A percentile compares a stretch with the other conserved stretches of the same genome.
Evolutionary conservation across 441 rosid genomes (phyloP).

Genomic region (Manihot esculenta): DNA sequence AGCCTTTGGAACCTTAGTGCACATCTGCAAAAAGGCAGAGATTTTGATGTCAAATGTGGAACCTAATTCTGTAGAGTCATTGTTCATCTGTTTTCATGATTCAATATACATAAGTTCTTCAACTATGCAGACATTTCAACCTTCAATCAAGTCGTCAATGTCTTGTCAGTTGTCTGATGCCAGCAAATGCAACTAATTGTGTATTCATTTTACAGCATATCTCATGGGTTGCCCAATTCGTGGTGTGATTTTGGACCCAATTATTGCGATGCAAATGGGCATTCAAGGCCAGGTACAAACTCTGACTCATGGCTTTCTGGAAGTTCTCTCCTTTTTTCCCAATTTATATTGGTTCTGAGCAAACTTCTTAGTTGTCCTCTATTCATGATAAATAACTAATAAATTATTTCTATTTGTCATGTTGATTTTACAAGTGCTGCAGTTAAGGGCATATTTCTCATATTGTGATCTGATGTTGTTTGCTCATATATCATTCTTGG

Average conservation of each 20-base stretch:
- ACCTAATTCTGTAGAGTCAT: background rate
- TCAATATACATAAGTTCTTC: background rate
- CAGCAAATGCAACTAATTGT: conserved; percentile 15
- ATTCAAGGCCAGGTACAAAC: conserved; percentile 85
- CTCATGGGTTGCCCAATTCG: conserved; percentile 97
- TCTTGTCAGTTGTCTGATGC: too few relatives aligned
- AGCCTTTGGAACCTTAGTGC: conserved; percentile 6
- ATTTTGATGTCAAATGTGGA: background rate
- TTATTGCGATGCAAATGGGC: conserved; percentile 87
- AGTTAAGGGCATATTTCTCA: background rate
- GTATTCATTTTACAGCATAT: conserved; percentile 54
- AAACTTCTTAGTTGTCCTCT: background rate
- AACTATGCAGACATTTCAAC: too few relatives aligned
- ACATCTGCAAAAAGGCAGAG: conserved; percentile 1
- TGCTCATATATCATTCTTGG: background rate
- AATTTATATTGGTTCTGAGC: background rate
- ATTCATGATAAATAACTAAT: background rate
- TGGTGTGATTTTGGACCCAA: conserved; percentile 88
- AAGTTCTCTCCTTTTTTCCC: background rate
- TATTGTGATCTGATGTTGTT: background rate
- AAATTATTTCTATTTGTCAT: background rate
- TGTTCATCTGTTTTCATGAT: background rate
- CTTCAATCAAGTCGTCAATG: too few relatives aligned
- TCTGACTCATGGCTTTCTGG: conserved; percentile 9
- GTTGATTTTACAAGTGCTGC: background rate